Percentiles rank a stretch among this genome's conserved stretches.
These are phyloP conservation scores for Hirsutella rhossiliensis DNA, from an alignment of 2,329 filamentous ascomycete genomes.

Conservation along the genomic window DNA sequence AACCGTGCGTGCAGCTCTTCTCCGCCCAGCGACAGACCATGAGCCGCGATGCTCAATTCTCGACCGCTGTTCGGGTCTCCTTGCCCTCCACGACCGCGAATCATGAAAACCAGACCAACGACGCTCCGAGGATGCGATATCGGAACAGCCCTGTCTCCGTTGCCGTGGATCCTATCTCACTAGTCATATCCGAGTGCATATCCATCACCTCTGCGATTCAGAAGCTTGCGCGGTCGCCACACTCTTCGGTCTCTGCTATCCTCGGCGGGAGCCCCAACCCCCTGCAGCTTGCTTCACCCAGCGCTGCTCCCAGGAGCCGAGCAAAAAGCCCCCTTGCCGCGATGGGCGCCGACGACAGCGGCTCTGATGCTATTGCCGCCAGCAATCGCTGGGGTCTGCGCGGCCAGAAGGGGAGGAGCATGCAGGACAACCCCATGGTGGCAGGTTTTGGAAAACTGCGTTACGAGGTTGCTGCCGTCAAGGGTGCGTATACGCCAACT, in stretches of 20 bases:
- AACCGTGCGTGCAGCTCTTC: background rate
- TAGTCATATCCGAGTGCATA: constrained; percentile 98
- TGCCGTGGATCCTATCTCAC: constrained; percentile 77
- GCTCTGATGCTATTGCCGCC: constrained; percentile 37
- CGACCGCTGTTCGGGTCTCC: constrained; percentile 13
- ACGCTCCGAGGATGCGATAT: constrained; percentile 41
- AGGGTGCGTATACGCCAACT: constrained; percentile 35
- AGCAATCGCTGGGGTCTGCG: constrained; percentile 85
- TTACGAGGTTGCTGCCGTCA: constrained; percentile 75
- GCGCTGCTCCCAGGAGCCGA: constrained; percentile 25
- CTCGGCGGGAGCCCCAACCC: constrained; percentile 62
- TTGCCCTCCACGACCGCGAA: background rate
- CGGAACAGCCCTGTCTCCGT: constrained; percentile 57
- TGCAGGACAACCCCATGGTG: constrained; percentile 95
- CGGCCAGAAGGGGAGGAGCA: constrained; percentile 91
- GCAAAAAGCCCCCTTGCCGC: constrained; percentile 25
- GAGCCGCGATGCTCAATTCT: constrained; percentile 17
- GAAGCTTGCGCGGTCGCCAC: constrained; percentile 90
- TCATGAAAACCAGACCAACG: constrained; percentile 6
- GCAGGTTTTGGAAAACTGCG: constrained; percentile 84
- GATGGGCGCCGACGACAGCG: constrained; percentile 25
- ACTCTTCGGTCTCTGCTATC: constrained; percentile 93
- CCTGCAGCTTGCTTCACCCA: constrained; percentile 38
- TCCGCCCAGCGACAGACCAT: constrained; percentile 12
- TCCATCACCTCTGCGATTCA: constrained; percentile 97